Evolutionary conservation across 257 asterid species (phyloP), one percentile per base, ranked within the genome.

Genomic region (Primulina huaijiensis): DNA sequence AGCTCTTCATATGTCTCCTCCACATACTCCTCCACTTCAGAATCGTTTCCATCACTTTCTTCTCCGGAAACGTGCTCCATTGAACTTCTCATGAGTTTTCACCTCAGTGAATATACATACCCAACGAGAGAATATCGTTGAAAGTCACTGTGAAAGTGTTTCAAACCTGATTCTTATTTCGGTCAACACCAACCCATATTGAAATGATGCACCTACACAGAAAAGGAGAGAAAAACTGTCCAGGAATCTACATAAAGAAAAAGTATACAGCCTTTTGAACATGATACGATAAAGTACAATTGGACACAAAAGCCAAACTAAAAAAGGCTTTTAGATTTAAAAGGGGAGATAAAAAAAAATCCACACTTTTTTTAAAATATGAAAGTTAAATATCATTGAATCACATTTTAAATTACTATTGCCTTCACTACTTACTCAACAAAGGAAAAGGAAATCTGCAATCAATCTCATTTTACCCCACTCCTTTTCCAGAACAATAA

Each of bases 1-100:
- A 86, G 73, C 60, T 77, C 82, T 59, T 80, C 82, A 43, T 73
- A 86, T 10, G 68, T 40, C 72, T 74, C 74, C 72, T 78, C 77
- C 50, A 6, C 79, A 8, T 73, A 72, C 75, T 73, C 81, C 62
- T 78, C 79, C 25, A 60, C 62, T 70, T 79, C 85, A 64, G 76
- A 80, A 38, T 80, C 77, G 27, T 75, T 71, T 57, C 72, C 68
- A 40, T 79, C 83, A 17, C 77, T 75, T 67, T 74, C 78, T 30
- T 83, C 80, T 46, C 77, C 77, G n/a, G 77, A 71, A 69, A 66
- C 61, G 27, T 74, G 76, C 68, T 82, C 80, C 76, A 43, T 34
- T 23, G 74, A 62, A 72, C 81, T 80, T 64, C 82, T 83, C 82
- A 84, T 80, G 67, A 53, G 40, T 62, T 72, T 52, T 70, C 70